These are phyloP conservation scores for Ascochyta rabiei DNA, from an alignment of 2,329 filamentous ascomycete genomes.

Conservation along the genomic window DNA sequence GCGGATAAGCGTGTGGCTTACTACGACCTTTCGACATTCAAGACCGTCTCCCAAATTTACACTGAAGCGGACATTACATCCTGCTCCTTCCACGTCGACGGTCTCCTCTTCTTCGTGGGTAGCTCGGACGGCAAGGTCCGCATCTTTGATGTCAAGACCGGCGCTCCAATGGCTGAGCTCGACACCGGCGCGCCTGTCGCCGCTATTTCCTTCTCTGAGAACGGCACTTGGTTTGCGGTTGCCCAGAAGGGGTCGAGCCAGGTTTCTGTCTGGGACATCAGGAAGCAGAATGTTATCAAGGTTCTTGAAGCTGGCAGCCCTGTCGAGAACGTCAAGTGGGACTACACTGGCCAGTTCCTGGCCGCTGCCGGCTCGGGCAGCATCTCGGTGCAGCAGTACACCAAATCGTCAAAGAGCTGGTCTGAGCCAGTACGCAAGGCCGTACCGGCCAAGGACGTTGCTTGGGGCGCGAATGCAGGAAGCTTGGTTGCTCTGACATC, in stretches of 20 bases:
- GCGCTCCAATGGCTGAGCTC: slow-evolving; percentile 78
- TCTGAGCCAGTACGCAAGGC: slow-evolving; percentile 81
- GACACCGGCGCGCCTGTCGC: slow-evolving; percentile 69
- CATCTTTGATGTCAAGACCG: slow-evolving; percentile 84
- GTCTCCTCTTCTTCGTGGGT: slow-evolving; percentile 88
- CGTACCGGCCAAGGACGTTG: slow-evolving; percentile 72
- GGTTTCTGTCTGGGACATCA: slow-evolving; percentile 88
- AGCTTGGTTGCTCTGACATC: slow-evolving; percentile 75
- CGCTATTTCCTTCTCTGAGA: slow-evolving; percentile 87
- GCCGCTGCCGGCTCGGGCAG: slow-evolving; percentile 80
- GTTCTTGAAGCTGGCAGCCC: slow-evolving; percentile 81
- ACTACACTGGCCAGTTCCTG: slow-evolving; percentile 93
- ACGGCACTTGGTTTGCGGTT: slow-evolving; percentile 93
- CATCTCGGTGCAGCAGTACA: slow-evolving; percentile 86
- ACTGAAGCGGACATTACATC: slow-evolving; percentile 78
- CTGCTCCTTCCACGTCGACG: slow-evolving; percentile 91
- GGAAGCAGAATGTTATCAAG: slow-evolving; percentile 82
- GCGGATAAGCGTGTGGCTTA: slow-evolving; percentile 91
- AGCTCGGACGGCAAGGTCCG: slow-evolving; percentile 81
- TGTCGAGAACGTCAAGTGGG: slow-evolving; percentile 82
- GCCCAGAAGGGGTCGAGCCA: slow-evolving; percentile 76
- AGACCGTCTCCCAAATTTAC: slow-evolving; percentile 77
- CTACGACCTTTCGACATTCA: slow-evolving; percentile 75
- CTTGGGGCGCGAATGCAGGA: slow-evolving; percentile 78
- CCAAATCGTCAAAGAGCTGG: slow-evolving; percentile 87